Evolutionary conservation across 1,139 yeast genomes (phyloP), one percentile per base, ranked within the genome.

Genomic region (Blastobotrys proliferans): DNA sequence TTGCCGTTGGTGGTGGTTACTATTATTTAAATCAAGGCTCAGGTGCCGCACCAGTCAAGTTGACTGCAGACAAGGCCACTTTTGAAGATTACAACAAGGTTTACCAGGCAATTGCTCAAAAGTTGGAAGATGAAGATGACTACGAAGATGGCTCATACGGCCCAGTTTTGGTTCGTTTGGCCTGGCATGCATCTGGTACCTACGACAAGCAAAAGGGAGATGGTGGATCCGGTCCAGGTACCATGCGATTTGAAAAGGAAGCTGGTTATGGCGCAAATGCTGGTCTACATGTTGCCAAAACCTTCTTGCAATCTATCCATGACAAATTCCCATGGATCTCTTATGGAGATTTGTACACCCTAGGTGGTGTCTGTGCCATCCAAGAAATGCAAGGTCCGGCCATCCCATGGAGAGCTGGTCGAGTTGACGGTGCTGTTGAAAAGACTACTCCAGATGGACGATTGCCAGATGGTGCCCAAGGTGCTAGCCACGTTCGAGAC

Each of bases 321-420:
- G 69, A 69, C 35, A 64, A 78, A 60, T 80, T 74, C 65, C 85
- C 90, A 20, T 86, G 94, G 83, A 63, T 88, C 38, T 78, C 88
- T 21, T 74, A 84, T 63, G 96, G 96, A 58, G 97, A 88, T 64
- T 74, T 88, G 59, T 86, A 83, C 76, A 86, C 96, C 18, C 70
- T 88, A 35, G 94, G 82, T 39, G 96, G 96, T 52, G 95, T 87
- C 43, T 77, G 70, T 44, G 94, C 90, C 9, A 72, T 88, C 45
- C 96, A 88, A 68, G 96, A 86, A 65, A 63, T 83, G 64, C 81
- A 81, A 44, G 96, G 97, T 13, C 96, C 96, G 46, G 81, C 81
- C 61, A 74, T 87, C 55, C 74, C 78, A 44, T 87, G 95, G 95
- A 79, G 94, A 70, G 77, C 92, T 19, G 95, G 96, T 45, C 76